phyloP scores from a whole-genome alignment of 2,329 filamentous ascomycete genomes.

The Botrytis cinerea region DNA sequence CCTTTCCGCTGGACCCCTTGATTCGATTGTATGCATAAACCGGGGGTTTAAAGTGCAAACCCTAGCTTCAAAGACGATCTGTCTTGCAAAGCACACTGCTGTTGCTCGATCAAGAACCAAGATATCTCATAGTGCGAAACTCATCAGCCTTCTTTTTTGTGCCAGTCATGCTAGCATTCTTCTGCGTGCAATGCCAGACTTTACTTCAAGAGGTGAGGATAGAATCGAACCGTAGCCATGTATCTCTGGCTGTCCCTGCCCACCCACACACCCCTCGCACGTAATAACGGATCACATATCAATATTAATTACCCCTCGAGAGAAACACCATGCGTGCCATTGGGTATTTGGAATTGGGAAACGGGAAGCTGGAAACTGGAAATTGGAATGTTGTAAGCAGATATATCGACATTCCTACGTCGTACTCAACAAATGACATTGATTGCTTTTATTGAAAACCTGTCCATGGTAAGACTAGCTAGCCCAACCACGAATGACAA shows the following conservation, averaged over 20 bases:
- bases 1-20: slow-evolving; percentile 11
- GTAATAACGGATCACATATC: not conserved
- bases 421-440: not conserved
- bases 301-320: not conserved
- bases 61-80: not conserved
- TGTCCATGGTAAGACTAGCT: not conserved
- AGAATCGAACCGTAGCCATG: too few relatives aligned
- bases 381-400: not conserved
- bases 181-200: not conserved
- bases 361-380: not conserved
- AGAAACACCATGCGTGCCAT: not conserved
- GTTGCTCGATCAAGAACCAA: not conserved
- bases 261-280: not conserved
- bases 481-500: not conserved
- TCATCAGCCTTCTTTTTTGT: not conserved
- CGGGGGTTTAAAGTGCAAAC: not conserved
- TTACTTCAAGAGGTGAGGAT: too few relatives aligned
- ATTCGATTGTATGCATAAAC: slow-evolving; percentile 6
- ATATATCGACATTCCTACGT: not conserved
- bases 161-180: not conserved
- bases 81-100: not conserved
- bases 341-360: not conserved
- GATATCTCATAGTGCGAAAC: not conserved
- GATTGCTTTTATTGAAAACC: not conserved
- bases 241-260: too few relatives aligned